Percentiles rank a stretch among this genome's conserved stretches.
phyloP scores from a whole-genome alignment of 2,329 filamentous ascomycete species.

The Elsinoe perseae region DNA sequence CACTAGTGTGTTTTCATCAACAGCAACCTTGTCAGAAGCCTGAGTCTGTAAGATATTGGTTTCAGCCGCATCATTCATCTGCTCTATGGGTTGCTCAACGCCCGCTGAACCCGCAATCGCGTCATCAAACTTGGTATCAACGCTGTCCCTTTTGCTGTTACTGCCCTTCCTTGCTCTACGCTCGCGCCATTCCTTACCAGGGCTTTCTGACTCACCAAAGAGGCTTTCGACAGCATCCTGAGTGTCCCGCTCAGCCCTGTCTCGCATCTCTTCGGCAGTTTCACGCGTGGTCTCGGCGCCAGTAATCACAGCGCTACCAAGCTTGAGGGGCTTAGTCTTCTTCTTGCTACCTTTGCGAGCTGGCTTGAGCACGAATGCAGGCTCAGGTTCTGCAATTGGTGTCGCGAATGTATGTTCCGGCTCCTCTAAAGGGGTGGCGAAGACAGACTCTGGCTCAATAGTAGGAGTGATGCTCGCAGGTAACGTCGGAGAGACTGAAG shows the following conservation, averaged over 20 bases:
- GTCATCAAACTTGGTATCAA: neutral
- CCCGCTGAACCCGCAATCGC: neutral
- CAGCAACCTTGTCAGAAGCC: neutral
- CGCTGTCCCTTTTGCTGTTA: neutral
- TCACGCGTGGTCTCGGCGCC: constrained; percentile 19
- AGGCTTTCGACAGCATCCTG: constrained; percentile 26
- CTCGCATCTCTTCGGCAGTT: constrained; percentile 23
- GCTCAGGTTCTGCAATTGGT: constrained; percentile 7
- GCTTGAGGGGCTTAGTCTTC: constrained; percentile 23
- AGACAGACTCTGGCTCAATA: neutral
- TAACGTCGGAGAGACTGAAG: neutral
- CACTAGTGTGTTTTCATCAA: neutral
- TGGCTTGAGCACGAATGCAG: constrained; percentile 3
- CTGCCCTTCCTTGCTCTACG: neutral
- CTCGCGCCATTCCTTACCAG: constrained; percentile 3
- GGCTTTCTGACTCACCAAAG: constrained; percentile 19
- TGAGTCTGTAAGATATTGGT: neutral
- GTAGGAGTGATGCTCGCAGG: neutral
- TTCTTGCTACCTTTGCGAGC: constrained; percentile 31
- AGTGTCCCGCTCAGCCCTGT: constrained; percentile 24
- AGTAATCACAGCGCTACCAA: constrained; percentile 21
- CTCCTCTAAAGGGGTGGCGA: constrained; percentile 11
- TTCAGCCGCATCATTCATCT: neutral
- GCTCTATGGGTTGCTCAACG: neutral
- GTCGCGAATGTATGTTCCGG: neutral